A percentile compares a stretch with the other conserved stretches of the same genome.
phyloP scores from a whole-genome alignment of 2,329 filamentous ascomycete species.

The Aureobasidium sp. region DNA sequence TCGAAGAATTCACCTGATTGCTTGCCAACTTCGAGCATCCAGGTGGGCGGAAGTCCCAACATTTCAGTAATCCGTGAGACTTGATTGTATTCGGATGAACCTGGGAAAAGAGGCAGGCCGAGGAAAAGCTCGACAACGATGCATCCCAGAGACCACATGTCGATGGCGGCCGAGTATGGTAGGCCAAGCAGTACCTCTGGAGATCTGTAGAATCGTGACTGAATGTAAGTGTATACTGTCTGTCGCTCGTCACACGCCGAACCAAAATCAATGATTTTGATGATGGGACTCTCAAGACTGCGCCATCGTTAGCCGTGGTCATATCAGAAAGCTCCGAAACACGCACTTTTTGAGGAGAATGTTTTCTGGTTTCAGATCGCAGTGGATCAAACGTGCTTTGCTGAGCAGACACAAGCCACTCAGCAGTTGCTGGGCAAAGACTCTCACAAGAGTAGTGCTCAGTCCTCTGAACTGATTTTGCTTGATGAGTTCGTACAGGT shows the following conservation, averaged over 20 bases:
- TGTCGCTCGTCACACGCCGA: conserved; percentile 97
- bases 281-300: conserved; percentile 90
- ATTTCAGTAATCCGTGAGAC: conserved; percentile 96
- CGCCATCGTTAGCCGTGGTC: not conserved
- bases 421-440: conserved; percentile 93
- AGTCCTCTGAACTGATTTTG: conserved; percentile 98
- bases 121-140: conserved; percentile 98
- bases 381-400: conserved; percentile 95
- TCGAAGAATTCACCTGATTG: conserved; percentile 97
- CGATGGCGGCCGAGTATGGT: conserved; percentile 95
- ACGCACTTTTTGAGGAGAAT: conserved; percentile 86
- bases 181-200: conserved; percentile 92
- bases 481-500: conserved; percentile 97
- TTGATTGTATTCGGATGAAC: conserved; percentile 98
- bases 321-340: not conserved
- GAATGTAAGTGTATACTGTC: conserved; percentile 98
- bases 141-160: conserved; percentile 99
- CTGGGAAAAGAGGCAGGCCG: conserved; percentile 87
- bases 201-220: conserved; percentile 95
- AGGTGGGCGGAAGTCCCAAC: conserved; percentile 90
- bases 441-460: conserved; percentile 91
- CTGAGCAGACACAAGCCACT: conserved; percentile 88
- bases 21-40: conserved; percentile 99
- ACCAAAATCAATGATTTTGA: conserved; percentile 99
- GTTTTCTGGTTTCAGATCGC: conserved; percentile 96